A percentile compares a stretch with the other conserved stretches of the same genome.
These are phyloP conservation scores for Naganishia liquefaciens DNA, from an alignment of 1,284 basidiomycete species.

Conservation along the genomic window DNA sequence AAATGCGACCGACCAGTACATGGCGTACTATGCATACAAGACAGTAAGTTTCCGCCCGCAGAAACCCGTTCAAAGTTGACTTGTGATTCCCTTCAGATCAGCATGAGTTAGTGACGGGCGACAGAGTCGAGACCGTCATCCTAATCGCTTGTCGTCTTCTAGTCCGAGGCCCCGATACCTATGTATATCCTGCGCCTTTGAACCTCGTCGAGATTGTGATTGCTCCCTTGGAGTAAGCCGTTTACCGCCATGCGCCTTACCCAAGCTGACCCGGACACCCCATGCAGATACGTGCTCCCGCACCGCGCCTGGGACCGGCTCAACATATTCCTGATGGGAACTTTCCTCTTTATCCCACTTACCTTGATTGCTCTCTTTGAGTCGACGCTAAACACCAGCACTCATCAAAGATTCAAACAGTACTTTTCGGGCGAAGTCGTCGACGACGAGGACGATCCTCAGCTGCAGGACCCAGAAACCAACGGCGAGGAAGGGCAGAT, in stretches of 20 bases:
- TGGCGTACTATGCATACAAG: conserved; percentile 85
- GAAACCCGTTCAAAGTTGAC: neutral
- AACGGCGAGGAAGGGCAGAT: conserved; percentile 61
- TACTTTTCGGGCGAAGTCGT: conserved; percentile 67
- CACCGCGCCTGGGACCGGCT: conserved; percentile 56
- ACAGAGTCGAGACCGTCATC: too few species aligned
- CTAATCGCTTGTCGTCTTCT: neutral
- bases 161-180: conserved; percentile 69
- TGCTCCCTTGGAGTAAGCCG: conserved; percentile 76
- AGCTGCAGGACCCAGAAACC: conserved; percentile 62
- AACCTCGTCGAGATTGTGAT: conserved; percentile 81
- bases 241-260: conserved; percentile 54
- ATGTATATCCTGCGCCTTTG: conserved; percentile 60
- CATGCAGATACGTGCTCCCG: conserved; percentile 42
- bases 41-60: conserved; percentile 56
- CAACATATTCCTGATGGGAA: conserved; percentile 74
- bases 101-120: conserved; percentile 20
- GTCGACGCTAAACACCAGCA: conserved; percentile 59
- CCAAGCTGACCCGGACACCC: conserved; percentile 2
- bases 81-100: conserved; percentile 15
- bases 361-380: conserved; percentile 74
- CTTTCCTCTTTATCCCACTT: conserved; percentile 78
- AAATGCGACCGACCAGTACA: conserved; percentile 63
- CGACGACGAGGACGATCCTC: conserved; percentile 69
- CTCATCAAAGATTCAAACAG: conserved; percentile 63